Percentiles rank a stretch among this genome's conserved stretches.
Evolutionary conservation across 192 early-diverging fungal genomes (phyloP).

Genomic region (Backusella macrospora): DNA sequence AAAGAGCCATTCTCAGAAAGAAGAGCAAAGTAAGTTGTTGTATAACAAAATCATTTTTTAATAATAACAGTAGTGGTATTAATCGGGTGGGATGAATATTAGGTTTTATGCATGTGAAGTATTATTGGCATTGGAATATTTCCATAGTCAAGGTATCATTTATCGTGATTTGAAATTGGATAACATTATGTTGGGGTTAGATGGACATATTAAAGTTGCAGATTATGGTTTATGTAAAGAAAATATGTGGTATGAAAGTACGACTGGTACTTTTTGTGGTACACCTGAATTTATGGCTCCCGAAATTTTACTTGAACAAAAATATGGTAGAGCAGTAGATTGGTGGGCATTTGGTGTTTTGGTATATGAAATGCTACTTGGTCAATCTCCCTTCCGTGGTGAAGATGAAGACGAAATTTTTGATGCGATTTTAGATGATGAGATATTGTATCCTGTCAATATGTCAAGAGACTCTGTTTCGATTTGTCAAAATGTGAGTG

Average conservation of each 20-base stretch:
- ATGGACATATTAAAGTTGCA: conserved; percentile 97
- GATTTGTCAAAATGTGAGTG: conserved; percentile 78
- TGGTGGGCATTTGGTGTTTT: conserved; percentile 97
- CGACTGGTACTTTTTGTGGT: conserved; percentile 95
- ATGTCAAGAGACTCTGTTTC: conserved; percentile 93
- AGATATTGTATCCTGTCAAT: conserved; percentile 92
- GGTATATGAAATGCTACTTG: conserved; percentile 91
- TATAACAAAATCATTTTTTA: not conserved
- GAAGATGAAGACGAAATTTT: conserved; percentile 99
- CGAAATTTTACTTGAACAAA: conserved; percentile 94
- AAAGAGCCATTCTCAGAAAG: conserved; percentile 88
- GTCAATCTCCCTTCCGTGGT: conserved; percentile 91
- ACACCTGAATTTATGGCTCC: conserved; percentile 99
- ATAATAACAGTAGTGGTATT: not conserved
- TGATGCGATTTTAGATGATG: conserved; percentile 95
- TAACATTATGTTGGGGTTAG: conserved; percentile 88
- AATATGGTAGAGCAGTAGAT: conserved; percentile 95
- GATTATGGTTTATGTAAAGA: conserved; percentile 99
- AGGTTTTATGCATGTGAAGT: conserved; percentile 95
- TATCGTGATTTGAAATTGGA: conserved; percentile 98
- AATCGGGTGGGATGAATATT: not conserved
- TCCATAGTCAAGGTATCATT: conserved; percentile 92
- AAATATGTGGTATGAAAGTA: conserved; percentile 86
- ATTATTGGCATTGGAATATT: conserved; percentile 92
- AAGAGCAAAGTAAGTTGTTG: conserved; percentile 69